These are phyloP conservation scores for Patellaria atrata DNA, from an alignment of 495 filamentous ascomycete species.

Conservation along the genomic window DNA sequence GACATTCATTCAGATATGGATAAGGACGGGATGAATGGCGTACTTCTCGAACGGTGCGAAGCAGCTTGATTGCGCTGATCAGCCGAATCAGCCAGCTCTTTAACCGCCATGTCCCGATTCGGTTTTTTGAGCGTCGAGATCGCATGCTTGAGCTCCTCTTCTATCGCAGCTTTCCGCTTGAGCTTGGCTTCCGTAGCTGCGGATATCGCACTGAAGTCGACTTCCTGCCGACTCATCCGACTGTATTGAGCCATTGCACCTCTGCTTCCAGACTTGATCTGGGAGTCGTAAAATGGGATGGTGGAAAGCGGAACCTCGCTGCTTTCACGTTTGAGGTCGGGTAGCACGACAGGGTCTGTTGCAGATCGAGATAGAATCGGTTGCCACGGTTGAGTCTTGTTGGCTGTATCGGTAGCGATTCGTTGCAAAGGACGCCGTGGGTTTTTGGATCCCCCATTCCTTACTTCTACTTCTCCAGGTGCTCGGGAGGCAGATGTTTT, in stretches of 20 bases:
- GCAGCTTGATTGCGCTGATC: slow-evolving; percentile 40
- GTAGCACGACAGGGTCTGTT: slow-evolving; percentile 39
- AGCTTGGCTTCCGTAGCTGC: slow-evolving; percentile 49
- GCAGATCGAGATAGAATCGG: slow-evolving; percentile 53
- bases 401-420: slow-evolving; percentile 50
- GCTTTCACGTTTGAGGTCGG: slow-evolving; percentile 46
- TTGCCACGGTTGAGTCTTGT: slow-evolving; percentile 20
- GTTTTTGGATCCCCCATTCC: slow-evolving; percentile 34
- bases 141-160: slow-evolving; percentile 69
- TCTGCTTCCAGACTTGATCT: slow-evolving; percentile 24
- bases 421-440: slow-evolving; percentile 49
- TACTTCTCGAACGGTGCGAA: slow-evolving; percentile 20
- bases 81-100: slow-evolving; percentile 54
- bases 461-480: slow-evolving; percentile 44
- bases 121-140: slow-evolving; percentile 76
- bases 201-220: slow-evolving; percentile 46
- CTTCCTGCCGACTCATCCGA: slow-evolving; percentile 48
- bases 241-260: slow-evolving; percentile 25
- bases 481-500: slow-evolving; percentile 25
- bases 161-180: slow-evolving; percentile 58
- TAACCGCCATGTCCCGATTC: slow-evolving; percentile 63
- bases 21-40: slow-evolving; percentile 9
- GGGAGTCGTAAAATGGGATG: slow-evolving; percentile 30
- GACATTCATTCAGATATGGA: not conserved
- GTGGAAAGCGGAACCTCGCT: slow-evolving; percentile 44